These are phyloP conservation scores for Pholiota conissans DNA, from an alignment of 768 basidiomycete genomes.

Conservation along the genomic window DNA sequence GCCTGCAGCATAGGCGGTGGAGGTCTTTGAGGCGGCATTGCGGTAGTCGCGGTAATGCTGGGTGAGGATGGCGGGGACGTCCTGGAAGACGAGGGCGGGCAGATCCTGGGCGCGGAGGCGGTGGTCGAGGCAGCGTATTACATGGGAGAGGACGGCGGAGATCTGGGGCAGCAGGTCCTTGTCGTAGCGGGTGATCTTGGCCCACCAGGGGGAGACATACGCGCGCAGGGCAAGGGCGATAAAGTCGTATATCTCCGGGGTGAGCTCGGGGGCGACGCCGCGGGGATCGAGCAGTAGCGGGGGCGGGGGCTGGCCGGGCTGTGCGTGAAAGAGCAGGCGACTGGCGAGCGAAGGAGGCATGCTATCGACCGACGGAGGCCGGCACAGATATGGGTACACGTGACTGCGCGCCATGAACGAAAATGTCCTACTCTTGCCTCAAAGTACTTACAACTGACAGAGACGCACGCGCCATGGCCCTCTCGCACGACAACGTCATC, in stretches of 20 bases:
- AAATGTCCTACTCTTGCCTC: no score
- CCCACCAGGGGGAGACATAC: conserved; percentile 84
- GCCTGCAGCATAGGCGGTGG: conserved; percentile 70
- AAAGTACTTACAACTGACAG: no score
- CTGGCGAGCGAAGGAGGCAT: conserved; percentile 32
- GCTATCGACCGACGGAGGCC: conserved; percentile 5
- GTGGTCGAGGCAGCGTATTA: conserved; percentile 60
- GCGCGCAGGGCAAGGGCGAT: conserved; percentile 79
- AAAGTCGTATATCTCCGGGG: conserved; percentile 73
- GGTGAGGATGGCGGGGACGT: conserved; percentile 63
- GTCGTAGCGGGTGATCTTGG: conserved; percentile 80
- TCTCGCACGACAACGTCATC: conserved; percentile 41
- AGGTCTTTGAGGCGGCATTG: conserved; percentile 58
- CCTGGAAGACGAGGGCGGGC: conserved; percentile 56
- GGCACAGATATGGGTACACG: conserved; percentile 3
- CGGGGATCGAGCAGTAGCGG: conserved; percentile 44
- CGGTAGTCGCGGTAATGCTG: conserved; percentile 84
- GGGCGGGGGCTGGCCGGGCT: conserved; percentile 49
- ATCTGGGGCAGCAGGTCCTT: conserved; percentile 79
- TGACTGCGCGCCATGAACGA: conserved; percentile 8
- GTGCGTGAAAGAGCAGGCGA: conserved; percentile 67
- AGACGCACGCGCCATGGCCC: conserved; percentile 15
- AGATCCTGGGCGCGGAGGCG: conserved; percentile 58
- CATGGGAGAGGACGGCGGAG: conserved; percentile 52
- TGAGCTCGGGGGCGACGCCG: conserved; percentile 58